Evolutionary conservation across 345 rosid genomes (phyloP).

Genomic region (Mercurialis annua): DNA sequence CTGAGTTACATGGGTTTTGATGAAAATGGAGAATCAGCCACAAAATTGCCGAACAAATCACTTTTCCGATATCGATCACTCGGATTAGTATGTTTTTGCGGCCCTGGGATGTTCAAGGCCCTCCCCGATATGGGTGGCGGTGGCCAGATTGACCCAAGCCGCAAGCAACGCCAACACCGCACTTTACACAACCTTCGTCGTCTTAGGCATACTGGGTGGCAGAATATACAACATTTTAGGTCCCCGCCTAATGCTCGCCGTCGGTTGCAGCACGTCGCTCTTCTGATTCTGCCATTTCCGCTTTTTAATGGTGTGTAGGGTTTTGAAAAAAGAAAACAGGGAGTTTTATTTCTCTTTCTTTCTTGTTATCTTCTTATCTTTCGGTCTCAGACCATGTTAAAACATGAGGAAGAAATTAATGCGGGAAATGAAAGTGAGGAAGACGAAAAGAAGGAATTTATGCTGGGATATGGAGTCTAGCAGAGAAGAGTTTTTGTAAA

Average conservation of each 20-base stretch:
- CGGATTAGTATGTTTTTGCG: slow-evolving; percentile 89
- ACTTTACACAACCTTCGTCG: slow-evolving; percentile 56
- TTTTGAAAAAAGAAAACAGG: too few species aligned
- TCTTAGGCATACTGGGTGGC: slow-evolving; percentile 62
- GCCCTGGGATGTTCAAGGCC: slow-evolving; percentile 96
- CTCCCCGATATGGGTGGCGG: slow-evolving; percentile 96
- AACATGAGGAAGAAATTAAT: too few species aligned
- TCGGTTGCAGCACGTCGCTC: slow-evolving; percentile 80
- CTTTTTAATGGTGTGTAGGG: too few species aligned
- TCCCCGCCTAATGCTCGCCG: slow-evolving; percentile 52
- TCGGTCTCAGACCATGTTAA: too few species aligned
- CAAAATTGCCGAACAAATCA: slow-evolving; percentile 18
- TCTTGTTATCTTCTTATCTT: too few species aligned
- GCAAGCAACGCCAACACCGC: slow-evolving; percentile 85
- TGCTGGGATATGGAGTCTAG: too few species aligned
- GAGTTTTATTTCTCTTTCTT: too few species aligned
- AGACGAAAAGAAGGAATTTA: too few species aligned
- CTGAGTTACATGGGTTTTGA: slow-evolving; percentile 38
- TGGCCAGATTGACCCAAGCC: slow-evolving; percentile 77
- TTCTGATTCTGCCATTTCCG: too few species aligned
- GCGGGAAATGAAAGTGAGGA: too few species aligned
- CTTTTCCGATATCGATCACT: slow-evolving; percentile 67
- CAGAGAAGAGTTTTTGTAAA: too few species aligned
- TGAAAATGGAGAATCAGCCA: slow-evolving; percentile 26
- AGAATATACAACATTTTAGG: slow-evolving; percentile 65